Evolutionary conservation across 1,284 basidiomycete genomes (phyloP).

Genomic region (Ustilago hordei): DNA sequence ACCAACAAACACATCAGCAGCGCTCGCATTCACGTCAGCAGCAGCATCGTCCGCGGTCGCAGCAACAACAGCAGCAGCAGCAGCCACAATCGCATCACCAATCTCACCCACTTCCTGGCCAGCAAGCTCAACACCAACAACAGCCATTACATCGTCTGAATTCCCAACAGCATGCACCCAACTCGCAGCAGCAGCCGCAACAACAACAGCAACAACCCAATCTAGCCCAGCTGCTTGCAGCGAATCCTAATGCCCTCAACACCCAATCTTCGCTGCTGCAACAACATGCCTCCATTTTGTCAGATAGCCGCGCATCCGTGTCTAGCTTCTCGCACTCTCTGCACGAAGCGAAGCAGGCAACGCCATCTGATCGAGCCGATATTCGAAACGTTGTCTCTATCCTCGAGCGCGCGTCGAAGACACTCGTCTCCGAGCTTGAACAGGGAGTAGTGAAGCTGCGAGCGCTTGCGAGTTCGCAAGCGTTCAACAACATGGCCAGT

Average conservation of each 20-base stretch:
- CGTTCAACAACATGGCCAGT: constrained; percentile 22
- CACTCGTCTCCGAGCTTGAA: constrained; percentile 36
- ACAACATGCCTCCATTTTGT: constrained; percentile 39
- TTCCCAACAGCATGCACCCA: constrained; percentile 5
- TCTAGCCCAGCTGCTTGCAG: constrained; percentile 30
- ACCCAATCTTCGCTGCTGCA: constrained; percentile 30
- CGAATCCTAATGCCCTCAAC: constrained; percentile 5
- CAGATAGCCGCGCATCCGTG: constrained; percentile 30
- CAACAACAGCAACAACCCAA: constrained; percentile 25
- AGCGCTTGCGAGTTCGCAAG: constrained; percentile 22
- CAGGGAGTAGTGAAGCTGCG: constrained; percentile 35
- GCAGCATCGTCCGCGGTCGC: constrained; percentile 24
- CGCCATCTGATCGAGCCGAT: constrained; percentile 34
- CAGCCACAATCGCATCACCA: constrained; percentile 20
- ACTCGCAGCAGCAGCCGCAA: constrained; percentile 5
- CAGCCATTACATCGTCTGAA: constrained; percentile 20
- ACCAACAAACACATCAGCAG: constrained; percentile 7
- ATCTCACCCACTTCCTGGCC: neutral
- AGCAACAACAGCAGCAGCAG: constrained; percentile 16
- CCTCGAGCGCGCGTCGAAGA: constrained; percentile 36
- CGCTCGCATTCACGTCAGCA: constrained; percentile 20
- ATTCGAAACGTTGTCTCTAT: constrained; percentile 36
- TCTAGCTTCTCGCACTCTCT: constrained; percentile 34
- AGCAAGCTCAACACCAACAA: constrained; percentile 15
- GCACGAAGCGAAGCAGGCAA: constrained; percentile 37